Conservation (phyloP, 2,329 filamentous ascomycete species). For the Lomentospora prolificans region DNA sequence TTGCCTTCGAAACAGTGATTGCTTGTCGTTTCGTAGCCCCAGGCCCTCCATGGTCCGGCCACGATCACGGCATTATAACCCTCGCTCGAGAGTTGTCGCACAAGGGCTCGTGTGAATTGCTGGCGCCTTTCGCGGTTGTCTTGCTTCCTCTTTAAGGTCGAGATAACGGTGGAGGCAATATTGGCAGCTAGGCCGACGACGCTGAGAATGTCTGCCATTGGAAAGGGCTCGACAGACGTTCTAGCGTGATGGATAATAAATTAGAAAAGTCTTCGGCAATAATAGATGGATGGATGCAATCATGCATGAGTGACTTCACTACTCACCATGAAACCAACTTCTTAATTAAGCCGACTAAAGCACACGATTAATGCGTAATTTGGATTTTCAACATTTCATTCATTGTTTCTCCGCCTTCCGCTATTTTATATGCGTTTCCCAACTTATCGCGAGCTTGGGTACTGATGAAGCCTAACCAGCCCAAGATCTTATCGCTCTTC, state of each 20-base stretch:
- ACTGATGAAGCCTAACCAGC: neutral
- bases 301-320: too few relatives aligned
- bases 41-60: neutral
- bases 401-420: too few relatives aligned
- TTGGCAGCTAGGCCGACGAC: neutral
- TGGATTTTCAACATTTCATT: too few relatives aligned
- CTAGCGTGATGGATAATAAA: neutral
- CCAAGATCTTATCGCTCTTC: neutral
- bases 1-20: neutral
- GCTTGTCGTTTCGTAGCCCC: neutral
- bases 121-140: neutral
- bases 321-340: too few relatives aligned
- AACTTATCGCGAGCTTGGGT: neutral
- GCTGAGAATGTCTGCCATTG: neutral
- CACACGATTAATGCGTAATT: too few relatives aligned
- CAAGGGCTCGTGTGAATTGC: neutral
- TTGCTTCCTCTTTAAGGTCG: neutral
- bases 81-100: neutral
- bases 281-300: too few relatives aligned
- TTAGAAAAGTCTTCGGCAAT: neutral
- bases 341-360: too few relatives aligned
- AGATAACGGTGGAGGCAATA: neutral
- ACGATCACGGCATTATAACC: neutral
- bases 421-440: neutral
- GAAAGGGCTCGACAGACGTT: neutral